Conservation (phyloP, 1,139 yeast genomes). For the Pichia sp. region DNA sequence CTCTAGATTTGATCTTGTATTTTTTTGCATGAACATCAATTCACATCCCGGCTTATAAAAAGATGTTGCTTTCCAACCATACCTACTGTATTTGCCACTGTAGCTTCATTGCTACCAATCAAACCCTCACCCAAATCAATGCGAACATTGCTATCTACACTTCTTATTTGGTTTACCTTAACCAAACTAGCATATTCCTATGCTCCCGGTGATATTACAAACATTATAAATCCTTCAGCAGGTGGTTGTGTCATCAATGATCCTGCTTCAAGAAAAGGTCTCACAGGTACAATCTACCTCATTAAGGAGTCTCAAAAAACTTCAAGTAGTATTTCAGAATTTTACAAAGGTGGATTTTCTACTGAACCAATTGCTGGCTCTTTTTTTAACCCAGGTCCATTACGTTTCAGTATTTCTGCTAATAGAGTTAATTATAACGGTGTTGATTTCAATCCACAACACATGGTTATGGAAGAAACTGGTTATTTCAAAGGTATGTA, state of each 20-base stretch:
- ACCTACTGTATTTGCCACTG: no score
- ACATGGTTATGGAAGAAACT: constrained; percentile 15
- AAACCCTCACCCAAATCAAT: no score
- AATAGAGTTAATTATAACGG: constrained; percentile 7
- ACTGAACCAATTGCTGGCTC: neutral
- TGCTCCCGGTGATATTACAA: neutral
- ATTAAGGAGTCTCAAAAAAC: neutral
- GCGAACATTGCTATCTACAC: no score
- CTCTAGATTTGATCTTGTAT: no score
- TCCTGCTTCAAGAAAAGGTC: neutral
- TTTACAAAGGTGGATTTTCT: neutral
- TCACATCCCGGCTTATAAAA: no score
- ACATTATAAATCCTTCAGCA: neutral
- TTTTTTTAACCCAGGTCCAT: neutral
- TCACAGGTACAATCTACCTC: neutral
- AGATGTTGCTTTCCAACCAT: no score
- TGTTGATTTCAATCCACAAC: constrained; percentile 13
- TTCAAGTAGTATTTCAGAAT: neutral
- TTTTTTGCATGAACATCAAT: no score
- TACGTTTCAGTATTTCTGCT: neutral
- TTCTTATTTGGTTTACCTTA: no score
- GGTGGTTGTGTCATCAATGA: neutral
- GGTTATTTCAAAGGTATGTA: constrained; percentile 14
- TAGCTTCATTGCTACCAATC: no score
- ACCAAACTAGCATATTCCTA: no score